Evolutionary conservation across 352 stramenopile species (phyloP).

Genomic region (Globisporangium nodosum): DNA sequence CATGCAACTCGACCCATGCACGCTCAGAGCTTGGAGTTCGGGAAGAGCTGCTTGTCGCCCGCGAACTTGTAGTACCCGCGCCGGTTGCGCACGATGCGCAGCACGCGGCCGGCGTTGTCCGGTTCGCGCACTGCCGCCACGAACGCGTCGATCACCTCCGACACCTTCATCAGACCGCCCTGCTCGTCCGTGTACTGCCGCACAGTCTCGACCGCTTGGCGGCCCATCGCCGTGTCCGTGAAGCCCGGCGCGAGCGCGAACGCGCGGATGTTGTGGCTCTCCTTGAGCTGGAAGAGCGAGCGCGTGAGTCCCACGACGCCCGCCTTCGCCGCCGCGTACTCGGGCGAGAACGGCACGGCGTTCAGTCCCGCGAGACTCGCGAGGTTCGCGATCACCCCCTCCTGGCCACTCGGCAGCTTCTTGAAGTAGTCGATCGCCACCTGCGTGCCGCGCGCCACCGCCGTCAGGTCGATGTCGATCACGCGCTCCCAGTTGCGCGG

Average conservation of each 20-base stretch:
- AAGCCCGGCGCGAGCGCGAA: slow-evolving; percentile 69
- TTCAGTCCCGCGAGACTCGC: slow-evolving; percentile 57
- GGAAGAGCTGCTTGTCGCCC: slow-evolving; percentile 63
- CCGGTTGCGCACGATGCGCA: slow-evolving; percentile 1
- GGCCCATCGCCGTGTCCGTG: slow-evolving; percentile 62
- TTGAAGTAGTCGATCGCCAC: slow-evolving; percentile 55
- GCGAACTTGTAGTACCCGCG: slow-evolving; percentile 53
- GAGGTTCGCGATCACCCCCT: slow-evolving; percentile 70
- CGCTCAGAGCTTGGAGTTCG: slow-evolving; percentile 41
- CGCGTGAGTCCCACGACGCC: slow-evolving; percentile 71
- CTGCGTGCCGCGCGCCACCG: slow-evolving; percentile 65
- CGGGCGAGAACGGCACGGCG: slow-evolving; percentile 43
- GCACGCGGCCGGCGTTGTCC: slow-evolving; percentile 52
- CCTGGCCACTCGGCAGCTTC: slow-evolving; percentile 47
- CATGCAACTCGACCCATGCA: too few relatives aligned
- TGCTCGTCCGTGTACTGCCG: slow-evolving; percentile 48
- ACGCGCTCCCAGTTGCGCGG: slow-evolving; percentile 49
- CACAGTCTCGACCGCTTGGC: slow-evolving; percentile 24
- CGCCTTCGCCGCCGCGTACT: slow-evolving; percentile 71
- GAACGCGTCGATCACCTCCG: slow-evolving; percentile 53
- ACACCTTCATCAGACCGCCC: slow-evolving; percentile 35
- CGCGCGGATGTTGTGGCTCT: slow-evolving; percentile 62
- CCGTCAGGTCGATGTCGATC: slow-evolving; percentile 66
- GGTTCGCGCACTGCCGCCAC: slow-evolving; percentile 36
- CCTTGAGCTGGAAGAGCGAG: slow-evolving; percentile 53